A percentile compares a stretch with the other conserved stretches of the same genome.
phyloP scores from a whole-genome alignment of 1,284 basidiomycete genomes.

The Testicularia cyperi region DNA sequence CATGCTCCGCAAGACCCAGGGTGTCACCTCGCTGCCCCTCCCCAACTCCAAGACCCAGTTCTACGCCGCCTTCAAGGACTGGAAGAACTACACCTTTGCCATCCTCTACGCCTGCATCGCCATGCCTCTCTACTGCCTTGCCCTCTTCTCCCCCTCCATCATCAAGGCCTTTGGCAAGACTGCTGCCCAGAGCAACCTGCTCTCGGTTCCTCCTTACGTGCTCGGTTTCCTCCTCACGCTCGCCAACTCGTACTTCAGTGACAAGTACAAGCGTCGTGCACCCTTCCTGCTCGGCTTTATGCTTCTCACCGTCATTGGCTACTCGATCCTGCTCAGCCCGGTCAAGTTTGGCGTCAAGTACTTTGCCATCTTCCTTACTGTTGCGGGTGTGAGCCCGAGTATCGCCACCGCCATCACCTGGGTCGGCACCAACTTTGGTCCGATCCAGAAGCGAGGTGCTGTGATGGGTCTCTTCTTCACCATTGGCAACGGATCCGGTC shows the following conservation, averaged over 20 bases:
- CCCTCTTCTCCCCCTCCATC: slow-evolving; percentile 53
- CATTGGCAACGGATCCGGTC: slow-evolving; percentile 62
- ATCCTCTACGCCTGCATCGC: slow-evolving; percentile 44
- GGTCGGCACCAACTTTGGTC: slow-evolving; percentile 61
- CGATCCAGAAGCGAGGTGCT: slow-evolving; percentile 59
- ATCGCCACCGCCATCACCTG: slow-evolving; percentile 63
- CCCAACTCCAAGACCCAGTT: slow-evolving; percentile 48
- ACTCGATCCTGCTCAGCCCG: slow-evolving; percentile 60
- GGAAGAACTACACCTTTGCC: slow-evolving; percentile 45
- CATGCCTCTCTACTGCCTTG: slow-evolving; percentile 51
- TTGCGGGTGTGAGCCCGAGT: slow-evolving; percentile 48
- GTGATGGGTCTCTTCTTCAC: slow-evolving; percentile 64
- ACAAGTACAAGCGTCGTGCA: slow-evolving; percentile 60
- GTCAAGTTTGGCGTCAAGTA: slow-evolving; percentile 58
- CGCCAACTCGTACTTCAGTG: slow-evolving; percentile 60
- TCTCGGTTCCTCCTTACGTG: slow-evolving; percentile 61
- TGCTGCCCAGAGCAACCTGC: slow-evolving; percentile 48
- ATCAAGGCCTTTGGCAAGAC: slow-evolving; percentile 42
- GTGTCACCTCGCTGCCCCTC: slow-evolving; percentile 43
- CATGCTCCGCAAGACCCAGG: slow-evolving; percentile 37
- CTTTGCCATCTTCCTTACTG: slow-evolving; percentile 63
- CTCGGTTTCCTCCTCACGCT: slow-evolving; percentile 64
- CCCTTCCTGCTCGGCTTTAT: slow-evolving; percentile 63
- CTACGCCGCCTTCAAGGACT: slow-evolving; percentile 13
- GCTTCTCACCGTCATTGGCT: slow-evolving; percentile 60